Evolutionary conservation across 306 rosid genomes (phyloP), one percentile per base, ranked within the genome.

Genomic region (Lupinus albus): DNA sequence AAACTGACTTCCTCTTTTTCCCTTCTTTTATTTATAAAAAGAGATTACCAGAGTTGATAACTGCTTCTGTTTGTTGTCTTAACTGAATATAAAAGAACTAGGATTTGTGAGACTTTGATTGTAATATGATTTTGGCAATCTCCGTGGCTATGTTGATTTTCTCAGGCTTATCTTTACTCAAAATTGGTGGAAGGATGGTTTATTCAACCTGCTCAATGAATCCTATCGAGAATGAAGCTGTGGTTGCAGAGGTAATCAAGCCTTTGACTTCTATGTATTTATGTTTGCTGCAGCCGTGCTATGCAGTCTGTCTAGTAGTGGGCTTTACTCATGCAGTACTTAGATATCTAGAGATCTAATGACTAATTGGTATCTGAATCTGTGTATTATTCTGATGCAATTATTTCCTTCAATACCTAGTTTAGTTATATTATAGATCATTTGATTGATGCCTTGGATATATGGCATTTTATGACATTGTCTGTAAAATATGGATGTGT

Each of bases 191-290:
- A 63, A 86, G 92, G 85, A 88, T 94, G 88, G 97, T 94, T 51
- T 94, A 94, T 79, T 94, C 97, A 30, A 94, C 99, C 5, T 94
- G 99, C 81, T 90, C 99, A 39, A 91, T 91, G 97, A 94, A 94
- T 82, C 99, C 99, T 39, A 80, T 94, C 67, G 99, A 94, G 82
- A 90, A 94, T 73, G 99, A 94, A 74, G 99, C 99, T 33, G 99
- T 94, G 73, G 82, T 94, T 81, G 88, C 92, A 47, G 99, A 94
- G 99, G 99, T 94, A 79, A 63, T 55, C 47, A 25, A 42, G 54
- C 70, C 32, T 50, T 50, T 73, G 33, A 47, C 35, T 53, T 30
- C 46, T 70, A 18, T 70, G 14, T 51, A 64, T 25, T 12, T 58
- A 20, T 66, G 65, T 72, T 13, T 52, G 41, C 17, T 55, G 66